Base-by-base conservation (phyloP, 148 eudicot genomes). In the Amaranthus cruentus region DNA sequence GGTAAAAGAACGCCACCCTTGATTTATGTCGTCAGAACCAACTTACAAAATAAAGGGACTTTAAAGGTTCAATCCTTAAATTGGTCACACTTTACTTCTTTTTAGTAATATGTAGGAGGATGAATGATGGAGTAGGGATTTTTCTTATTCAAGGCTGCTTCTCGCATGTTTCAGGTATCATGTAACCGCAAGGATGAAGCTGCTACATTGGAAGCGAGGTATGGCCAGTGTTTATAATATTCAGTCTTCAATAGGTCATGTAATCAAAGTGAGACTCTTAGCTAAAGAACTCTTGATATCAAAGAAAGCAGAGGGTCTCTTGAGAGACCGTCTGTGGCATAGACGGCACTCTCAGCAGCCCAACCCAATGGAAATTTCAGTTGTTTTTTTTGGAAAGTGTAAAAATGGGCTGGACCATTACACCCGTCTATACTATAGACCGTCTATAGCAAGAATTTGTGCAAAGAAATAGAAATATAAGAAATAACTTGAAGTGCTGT, bases 201-300 rank as follows among this genome's bases (percentile, higher is more conserved):
- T 82, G 76, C 83, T 57, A 66, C 79, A 48, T 47, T 84, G 73
- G 86, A 91, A 80, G 91, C 90, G 72, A 82, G 95, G 98, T 93
- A 82, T 63, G 86, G 12, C 50, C n/a, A 58, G 0, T 58, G 50
- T 53, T 58, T 44, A 4, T 62, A 15, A 12, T 42, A 54, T 47
- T 8, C 14, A 14, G 12, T 70, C 47, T 71, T 21, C 5, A 28
- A 4, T 1, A 48, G 18, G 18, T 50, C 21, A 48, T 18, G 63
- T 6, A 11, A 28, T 28, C 38, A 28, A 43, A 58, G 15, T 3
- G 12, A 4, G 7, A 68, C 69, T 54, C 6, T 12, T 46, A 3
- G 8, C 6, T 70, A 47, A 52, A 13, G 54, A 46, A n/a, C 38
- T 7, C 47, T 61, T 63, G 13, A 69, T 47, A n/a, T 76, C 4